These are phyloP conservation scores for Chalciporus pseudorubinellus DNA, from an alignment of 768 basidiomycete genomes.

Conservation along the genomic window DNA sequence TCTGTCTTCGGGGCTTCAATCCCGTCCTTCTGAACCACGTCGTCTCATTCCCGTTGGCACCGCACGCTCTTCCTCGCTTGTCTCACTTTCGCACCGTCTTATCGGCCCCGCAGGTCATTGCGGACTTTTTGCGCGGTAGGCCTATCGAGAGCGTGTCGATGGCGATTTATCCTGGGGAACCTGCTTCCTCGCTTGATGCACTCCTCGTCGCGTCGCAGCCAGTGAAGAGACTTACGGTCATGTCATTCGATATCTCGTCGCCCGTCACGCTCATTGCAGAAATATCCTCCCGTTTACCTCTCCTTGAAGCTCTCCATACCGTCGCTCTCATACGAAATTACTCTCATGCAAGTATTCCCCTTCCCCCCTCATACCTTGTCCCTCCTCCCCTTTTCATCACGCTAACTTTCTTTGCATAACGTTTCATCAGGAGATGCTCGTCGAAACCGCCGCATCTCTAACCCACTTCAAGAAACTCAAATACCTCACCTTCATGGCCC, in stretches of 20 bases:
- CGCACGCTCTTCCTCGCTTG: slow-evolving; percentile 46
- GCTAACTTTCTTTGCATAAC: neutral
- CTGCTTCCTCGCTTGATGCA: slow-evolving; percentile 42
- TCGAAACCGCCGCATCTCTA: slow-evolving; percentile 40
- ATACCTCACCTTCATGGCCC: slow-evolving; percentile 63
- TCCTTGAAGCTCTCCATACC: slow-evolving; percentile 59
- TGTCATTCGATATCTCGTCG: slow-evolving; percentile 52
- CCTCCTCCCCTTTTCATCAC: neutral
- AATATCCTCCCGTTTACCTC: slow-evolving; percentile 45
- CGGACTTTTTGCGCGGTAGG: slow-evolving; percentile 43
- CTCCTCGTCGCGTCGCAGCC: slow-evolving; percentile 38
- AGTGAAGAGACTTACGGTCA: slow-evolving; percentile 51
- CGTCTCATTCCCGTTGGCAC: slow-evolving; percentile 32
- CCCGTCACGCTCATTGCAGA: slow-evolving; percentile 46
- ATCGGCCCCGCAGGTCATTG: slow-evolving; percentile 45
- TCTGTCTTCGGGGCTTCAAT: slow-evolving; percentile 55
- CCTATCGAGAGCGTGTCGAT: slow-evolving; percentile 52
- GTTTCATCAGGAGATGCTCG: slow-evolving; percentile 38
- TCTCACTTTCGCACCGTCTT: slow-evolving; percentile 52
- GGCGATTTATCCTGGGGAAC: slow-evolving; percentile 46
- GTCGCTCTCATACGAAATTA: slow-evolving; percentile 53
- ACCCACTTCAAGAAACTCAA: slow-evolving; percentile 41
- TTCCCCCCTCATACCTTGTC: neutral
- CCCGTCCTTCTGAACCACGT: slow-evolving; percentile 23
- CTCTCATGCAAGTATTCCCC: slow-evolving; percentile 38